phyloP scores from a whole-genome alignment of 257 asterid species.

The Lycium ferocissimum region DNA sequence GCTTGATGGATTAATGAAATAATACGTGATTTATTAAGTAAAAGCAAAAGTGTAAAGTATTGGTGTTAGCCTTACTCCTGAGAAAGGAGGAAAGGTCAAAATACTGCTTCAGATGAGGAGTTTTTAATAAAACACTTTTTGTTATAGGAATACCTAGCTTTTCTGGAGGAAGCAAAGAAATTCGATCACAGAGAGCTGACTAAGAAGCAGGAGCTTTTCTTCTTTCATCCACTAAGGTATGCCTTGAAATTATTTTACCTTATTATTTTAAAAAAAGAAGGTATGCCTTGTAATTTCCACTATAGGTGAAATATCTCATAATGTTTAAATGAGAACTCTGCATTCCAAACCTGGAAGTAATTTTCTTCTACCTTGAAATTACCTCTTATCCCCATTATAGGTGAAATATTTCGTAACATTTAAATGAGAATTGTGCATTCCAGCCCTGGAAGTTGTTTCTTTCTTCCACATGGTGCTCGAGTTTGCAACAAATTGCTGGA shows the following conservation, averaged over 20 bases:
- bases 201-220: slow-evolving; percentile 95
- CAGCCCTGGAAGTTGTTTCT: slow-evolving; percentile 98
- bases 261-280: no score
- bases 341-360: no score
- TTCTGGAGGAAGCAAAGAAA: slow-evolving; percentile 91
- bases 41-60: neutral
- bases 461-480: slow-evolving; percentile 89
- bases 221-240: slow-evolving; percentile 90
- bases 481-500: slow-evolving; percentile 84
- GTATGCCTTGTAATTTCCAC: no score
- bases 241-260: slow-evolving; percentile 23
- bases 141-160: slow-evolving; percentile 76
- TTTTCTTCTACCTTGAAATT: slow-evolving; percentile 20
- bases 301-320: no score
- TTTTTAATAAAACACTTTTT: slow-evolving; percentile 33
- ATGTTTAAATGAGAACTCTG: no score
- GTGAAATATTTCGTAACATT: neutral
- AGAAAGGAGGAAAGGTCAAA: slow-evolving; percentile 1
- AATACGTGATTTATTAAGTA: neutral
- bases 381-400: slow-evolving; percentile 3
- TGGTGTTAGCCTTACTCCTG: neutral
- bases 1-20: slow-evolving; percentile 1
- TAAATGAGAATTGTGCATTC: slow-evolving; percentile 31
- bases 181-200: slow-evolving; percentile 91
- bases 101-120: slow-evolving; percentile 27